These are phyloP conservation scores for Xylaria sp. DNA, from an alignment of 2,329 filamentous ascomycete species.

Conservation along the genomic window DNA sequence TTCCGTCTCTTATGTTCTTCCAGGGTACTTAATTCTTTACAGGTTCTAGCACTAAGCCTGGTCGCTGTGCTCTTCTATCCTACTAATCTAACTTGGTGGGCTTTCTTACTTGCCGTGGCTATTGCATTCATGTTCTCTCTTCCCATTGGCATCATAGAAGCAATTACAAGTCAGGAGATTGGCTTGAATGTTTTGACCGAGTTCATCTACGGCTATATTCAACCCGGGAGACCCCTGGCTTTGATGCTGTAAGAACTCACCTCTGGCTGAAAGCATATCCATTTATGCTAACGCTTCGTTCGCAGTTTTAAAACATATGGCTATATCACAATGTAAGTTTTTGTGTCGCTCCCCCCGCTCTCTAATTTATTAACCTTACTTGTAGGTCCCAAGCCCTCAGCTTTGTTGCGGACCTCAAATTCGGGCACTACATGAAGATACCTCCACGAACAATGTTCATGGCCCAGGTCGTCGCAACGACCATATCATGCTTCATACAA, in stretches of 20 bases:
- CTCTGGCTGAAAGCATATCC: neutral
- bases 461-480: constrained; percentile 72
- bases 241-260: constrained; percentile 71
- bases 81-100: constrained; percentile 78
- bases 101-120: constrained; percentile 72
- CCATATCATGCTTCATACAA: constrained; percentile 74
- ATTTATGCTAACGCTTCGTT: constrained; percentile 37
- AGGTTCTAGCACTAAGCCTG: constrained; percentile 67
- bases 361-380: constrained; percentile 7
- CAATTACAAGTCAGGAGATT: constrained; percentile 76
- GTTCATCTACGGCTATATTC: constrained; percentile 80
- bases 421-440: constrained; percentile 79
- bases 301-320: constrained; percentile 71
- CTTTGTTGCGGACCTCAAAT: constrained; percentile 75
- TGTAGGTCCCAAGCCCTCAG: constrained; percentile 68
- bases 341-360: constrained; percentile 31
- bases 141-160: constrained; percentile 76
- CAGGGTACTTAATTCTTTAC: constrained; percentile 19
- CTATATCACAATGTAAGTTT: constrained; percentile 67
- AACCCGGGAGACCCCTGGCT: constrained; percentile 76
- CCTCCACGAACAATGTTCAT: constrained; percentile 72
- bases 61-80: constrained; percentile 68
- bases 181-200: constrained; percentile 80
- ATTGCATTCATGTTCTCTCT: constrained; percentile 73
- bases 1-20: neutral